Evolutionary conservation across 148 eudicot species (phyloP).

Genomic region (Rhododendron williamsianum): DNA sequence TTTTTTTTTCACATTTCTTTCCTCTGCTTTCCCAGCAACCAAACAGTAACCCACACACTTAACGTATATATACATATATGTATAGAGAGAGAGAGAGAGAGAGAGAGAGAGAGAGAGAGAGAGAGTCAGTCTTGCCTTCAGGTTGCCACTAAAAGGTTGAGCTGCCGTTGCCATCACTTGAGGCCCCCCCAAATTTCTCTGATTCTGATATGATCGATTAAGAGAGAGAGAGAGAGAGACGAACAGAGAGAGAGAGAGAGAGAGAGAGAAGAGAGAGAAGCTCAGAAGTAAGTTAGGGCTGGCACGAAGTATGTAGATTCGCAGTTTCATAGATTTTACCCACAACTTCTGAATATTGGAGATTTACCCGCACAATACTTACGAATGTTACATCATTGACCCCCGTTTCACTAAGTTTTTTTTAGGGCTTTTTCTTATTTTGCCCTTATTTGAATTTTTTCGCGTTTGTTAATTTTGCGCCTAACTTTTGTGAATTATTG

Average conservation of each 20-base stretch:
- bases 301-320: neutral
- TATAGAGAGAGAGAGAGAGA: neutral
- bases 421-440: no score
- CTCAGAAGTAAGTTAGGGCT: neutral
- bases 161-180: constrained; percentile 34
- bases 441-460: no score
- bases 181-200: neutral
- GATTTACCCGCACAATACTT: neutral
- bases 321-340: neutral
- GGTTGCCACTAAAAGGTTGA: constrained; percentile 46
- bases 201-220: neutral
- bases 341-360: neutral
- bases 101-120: neutral
- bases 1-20: neutral
- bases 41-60: neutral
- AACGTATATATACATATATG: neutral
- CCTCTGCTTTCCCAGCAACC: neutral
- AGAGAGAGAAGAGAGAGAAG: neutral
- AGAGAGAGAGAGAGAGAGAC: neutral
- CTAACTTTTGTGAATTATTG: no score
- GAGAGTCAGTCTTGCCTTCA: constrained; percentile 34
- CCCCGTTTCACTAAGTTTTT: no score
- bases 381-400: neutral
- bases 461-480: no score
- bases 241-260: neutral